Conservation (phyloP, 2,329 filamentous ascomycete species). For the Trichoderma sp. region DNA sequence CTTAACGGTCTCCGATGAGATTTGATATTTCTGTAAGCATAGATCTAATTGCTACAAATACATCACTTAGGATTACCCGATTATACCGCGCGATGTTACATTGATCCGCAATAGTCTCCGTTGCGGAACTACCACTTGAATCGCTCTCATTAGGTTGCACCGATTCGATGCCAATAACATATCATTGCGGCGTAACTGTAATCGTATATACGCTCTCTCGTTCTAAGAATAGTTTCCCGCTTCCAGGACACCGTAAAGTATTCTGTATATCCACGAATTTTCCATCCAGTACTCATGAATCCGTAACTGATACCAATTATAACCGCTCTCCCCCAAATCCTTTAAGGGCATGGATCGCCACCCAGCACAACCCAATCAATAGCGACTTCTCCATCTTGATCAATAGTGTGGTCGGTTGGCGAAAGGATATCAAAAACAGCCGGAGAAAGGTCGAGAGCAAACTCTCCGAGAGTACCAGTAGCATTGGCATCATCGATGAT, state of each 20-base stretch:
- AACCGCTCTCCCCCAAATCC: no score
- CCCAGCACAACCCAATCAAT: not conserved
- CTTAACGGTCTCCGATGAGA: not conserved
- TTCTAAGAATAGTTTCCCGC: not conserved
- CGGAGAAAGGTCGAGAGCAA: not conserved
- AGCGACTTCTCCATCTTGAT: not conserved
- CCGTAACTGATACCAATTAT: not conserved
- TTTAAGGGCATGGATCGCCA: not conserved
- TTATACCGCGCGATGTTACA: not conserved
- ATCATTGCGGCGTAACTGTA: not conserved
- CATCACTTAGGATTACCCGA: not conserved
- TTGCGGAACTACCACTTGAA: not conserved
- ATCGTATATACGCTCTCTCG: not conserved
- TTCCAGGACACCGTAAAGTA: not conserved
- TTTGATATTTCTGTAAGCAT: not conserved
- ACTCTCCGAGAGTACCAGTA: not conserved
- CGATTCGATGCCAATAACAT: not conserved
- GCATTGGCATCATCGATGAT: not conserved
- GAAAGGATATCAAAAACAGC: constrained; percentile 6
- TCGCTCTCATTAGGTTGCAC: not conserved
- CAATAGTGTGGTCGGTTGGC: not conserved
- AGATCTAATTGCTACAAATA: not conserved
- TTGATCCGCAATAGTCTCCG: not conserved
- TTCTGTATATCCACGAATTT: not conserved
- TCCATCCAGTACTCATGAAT: not conserved